Percentiles rank a stretch among this genome's conserved stretches.
These are phyloP conservation scores for Syzygium aqueum DNA, from an alignment of 345 rosid genomes.

Conservation along the genomic window DNA sequence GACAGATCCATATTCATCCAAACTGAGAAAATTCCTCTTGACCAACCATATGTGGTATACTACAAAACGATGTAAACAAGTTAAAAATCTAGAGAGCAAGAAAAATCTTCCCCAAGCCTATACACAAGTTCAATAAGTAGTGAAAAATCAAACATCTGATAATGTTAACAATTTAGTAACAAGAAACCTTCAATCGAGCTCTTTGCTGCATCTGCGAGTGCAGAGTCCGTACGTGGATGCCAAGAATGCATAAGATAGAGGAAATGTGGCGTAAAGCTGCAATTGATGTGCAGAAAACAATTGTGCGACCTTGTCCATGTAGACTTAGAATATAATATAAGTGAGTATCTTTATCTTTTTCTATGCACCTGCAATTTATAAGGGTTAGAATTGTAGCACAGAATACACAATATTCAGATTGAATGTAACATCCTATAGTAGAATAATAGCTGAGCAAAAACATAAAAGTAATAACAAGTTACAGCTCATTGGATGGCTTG, in stretches of 20 bases:
- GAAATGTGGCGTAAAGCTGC: conserved; percentile 88
- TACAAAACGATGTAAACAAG: neutral
- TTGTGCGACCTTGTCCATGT: conserved; percentile 90
- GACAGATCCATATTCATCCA: neutral
- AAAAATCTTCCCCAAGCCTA: neutral
- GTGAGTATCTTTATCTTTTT: conserved; percentile 85
- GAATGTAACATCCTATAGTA: neutral
- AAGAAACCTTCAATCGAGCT: conserved; percentile 81
- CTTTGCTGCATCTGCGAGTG: conserved; percentile 95
- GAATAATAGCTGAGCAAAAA: neutral
- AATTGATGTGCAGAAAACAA: conserved; percentile 93
- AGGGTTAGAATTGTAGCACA: neutral
- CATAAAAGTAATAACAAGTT: neutral
- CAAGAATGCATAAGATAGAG: conserved; percentile 68
- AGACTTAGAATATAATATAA: conserved; percentile 79
- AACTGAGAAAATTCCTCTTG: neutral
- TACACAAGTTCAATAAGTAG: neutral
- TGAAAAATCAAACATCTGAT: neutral
- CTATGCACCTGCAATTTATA: conserved; percentile 57
- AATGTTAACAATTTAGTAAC: neutral
- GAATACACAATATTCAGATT: neutral
- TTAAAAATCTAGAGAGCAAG: neutral
- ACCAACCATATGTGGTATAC: neutral
- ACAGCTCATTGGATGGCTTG: neutral
- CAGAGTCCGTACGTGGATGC: conserved; percentile 59